A percentile compares a stretch with the other conserved stretches of the same genome.
Evolutionary conservation across 2,329 filamentous ascomycete genomes (phyloP).

Genomic region (Verticillium alfalfae): DNA sequence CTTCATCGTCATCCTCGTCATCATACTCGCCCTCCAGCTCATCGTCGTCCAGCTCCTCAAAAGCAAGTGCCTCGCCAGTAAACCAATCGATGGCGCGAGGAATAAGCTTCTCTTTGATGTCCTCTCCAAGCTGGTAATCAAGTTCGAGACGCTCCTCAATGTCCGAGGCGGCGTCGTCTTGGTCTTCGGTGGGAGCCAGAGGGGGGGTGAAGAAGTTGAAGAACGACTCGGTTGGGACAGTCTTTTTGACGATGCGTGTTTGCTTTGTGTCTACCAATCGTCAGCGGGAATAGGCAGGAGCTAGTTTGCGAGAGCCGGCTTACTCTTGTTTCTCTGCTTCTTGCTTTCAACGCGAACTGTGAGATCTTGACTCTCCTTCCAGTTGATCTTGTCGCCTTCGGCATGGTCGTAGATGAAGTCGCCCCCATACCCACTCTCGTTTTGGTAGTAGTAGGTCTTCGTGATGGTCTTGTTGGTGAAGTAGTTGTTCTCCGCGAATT

Average conservation of each 20-base stretch:
- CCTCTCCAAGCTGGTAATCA: slow-evolving; percentile 97
- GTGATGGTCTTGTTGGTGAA: slow-evolving; percentile 96
- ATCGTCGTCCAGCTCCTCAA: slow-evolving; percentile 83
- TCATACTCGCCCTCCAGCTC: slow-evolving; percentile 78
- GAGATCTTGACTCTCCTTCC: slow-evolving; percentile 88
- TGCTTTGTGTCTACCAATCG: slow-evolving; percentile 81
- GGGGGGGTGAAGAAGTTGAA: slow-evolving; percentile 99
- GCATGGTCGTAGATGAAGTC: slow-evolving; percentile 99
- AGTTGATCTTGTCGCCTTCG: slow-evolving; percentile 96
- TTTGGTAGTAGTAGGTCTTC: slow-evolving; percentile 99
- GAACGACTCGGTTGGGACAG: slow-evolving; percentile 96
- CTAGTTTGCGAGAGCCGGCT: slow-evolving; percentile 17
- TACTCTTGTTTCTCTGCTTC: slow-evolving; percentile 99
- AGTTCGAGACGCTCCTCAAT: slow-evolving; percentile 97
- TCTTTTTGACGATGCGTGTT: slow-evolving; percentile 98
- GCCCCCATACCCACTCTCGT: slow-evolving; percentile 95
- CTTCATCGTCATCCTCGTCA: slow-evolving; percentile 88
- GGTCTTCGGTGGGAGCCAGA: slow-evolving; percentile 70
- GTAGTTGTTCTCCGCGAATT: slow-evolving; percentile 91
- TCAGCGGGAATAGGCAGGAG: slow-evolving; percentile 5
- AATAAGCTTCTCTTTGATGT: slow-evolving; percentile 99
- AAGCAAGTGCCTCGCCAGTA: slow-evolving; percentile 94
- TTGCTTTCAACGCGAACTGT: slow-evolving; percentile 96
- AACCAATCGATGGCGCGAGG: slow-evolving; percentile 99
- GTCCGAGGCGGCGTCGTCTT: slow-evolving; percentile 73